Percentiles rank a stretch among this genome's conserved stretches.
phyloP scores from a whole-genome alignment of 1,284 basidiomycete genomes.

The Leccinum fuscescens region DNA sequence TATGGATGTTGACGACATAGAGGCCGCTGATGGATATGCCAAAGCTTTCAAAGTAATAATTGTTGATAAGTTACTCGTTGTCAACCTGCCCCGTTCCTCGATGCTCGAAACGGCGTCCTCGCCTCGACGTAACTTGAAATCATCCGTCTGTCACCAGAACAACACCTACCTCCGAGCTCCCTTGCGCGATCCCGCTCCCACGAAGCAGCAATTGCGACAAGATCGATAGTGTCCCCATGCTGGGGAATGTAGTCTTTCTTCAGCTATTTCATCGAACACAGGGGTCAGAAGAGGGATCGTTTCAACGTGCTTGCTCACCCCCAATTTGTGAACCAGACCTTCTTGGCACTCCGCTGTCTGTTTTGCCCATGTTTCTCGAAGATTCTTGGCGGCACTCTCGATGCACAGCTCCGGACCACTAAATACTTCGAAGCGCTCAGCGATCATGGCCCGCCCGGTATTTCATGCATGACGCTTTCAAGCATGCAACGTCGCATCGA shows the following conservation, averaged over 20 bases:
- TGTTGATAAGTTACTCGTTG: no score
- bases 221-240: constrained; percentile 76
- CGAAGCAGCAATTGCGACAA: constrained; percentile 70
- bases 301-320: constrained; percentile 40
- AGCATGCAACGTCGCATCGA: constrained; percentile 56
- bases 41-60: no score
- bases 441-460: constrained; percentile 64
- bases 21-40: no score
- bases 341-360: constrained; percentile 53
- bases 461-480: constrained; percentile 50
- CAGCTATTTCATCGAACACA: constrained; percentile 26
- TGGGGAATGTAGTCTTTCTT: constrained; percentile 84
- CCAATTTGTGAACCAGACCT: constrained; percentile 77
- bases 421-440: constrained; percentile 48
- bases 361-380: constrained; percentile 51
- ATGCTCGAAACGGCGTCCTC: no score
- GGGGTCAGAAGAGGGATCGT: not conserved
- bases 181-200: constrained; percentile 80
- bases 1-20: no score
- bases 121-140: no score
- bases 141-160: not conserved
- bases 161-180: constrained; percentile 63
- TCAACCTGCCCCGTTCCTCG: no score
- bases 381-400: constrained; percentile 20
- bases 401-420: constrained; percentile 19